phyloP scores from a whole-genome alignment of 306 rosid genomes.

The Trichosanthes truncata region DNA sequence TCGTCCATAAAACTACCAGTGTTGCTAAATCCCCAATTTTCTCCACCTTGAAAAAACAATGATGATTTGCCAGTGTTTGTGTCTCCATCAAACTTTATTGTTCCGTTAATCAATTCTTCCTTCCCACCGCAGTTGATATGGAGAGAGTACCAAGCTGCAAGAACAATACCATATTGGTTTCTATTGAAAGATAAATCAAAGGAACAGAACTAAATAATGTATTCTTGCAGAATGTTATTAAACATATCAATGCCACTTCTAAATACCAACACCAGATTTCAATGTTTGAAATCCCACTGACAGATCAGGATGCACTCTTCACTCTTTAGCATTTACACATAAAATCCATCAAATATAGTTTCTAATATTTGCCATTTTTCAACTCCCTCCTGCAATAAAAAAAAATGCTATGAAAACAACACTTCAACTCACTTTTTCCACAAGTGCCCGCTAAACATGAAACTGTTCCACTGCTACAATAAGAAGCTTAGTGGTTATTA shows the following conservation, averaged over 20 bases:
- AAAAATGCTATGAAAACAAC: too few relatives aligned
- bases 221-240: background rate
- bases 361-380: background rate
- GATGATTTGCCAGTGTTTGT: constrained; percentile 17
- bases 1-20: constrained; percentile 38
- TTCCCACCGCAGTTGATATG: constrained; percentile 50
- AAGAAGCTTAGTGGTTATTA: too few relatives aligned
- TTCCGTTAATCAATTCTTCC: background rate
- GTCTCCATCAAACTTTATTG: constrained; percentile 30
- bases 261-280: background rate
- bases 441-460: too few relatives aligned
- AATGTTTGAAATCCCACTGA: background rate
- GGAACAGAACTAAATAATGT: background rate
- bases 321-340: background rate
- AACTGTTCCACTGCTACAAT: too few relatives aligned
- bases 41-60: background rate
- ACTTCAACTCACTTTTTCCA: too few relatives aligned
- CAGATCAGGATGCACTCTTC: background rate
- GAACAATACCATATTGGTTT: background rate
- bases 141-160: constrained; percentile 31
- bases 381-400: too few relatives aligned
- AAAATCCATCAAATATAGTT: background rate
- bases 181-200: background rate
- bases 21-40: constrained; percentile 41
- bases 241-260: background rate